Evolutionary conservation across 306 rosid genomes (phyloP).

Genomic region (Ormosia semicastrata): DNA sequence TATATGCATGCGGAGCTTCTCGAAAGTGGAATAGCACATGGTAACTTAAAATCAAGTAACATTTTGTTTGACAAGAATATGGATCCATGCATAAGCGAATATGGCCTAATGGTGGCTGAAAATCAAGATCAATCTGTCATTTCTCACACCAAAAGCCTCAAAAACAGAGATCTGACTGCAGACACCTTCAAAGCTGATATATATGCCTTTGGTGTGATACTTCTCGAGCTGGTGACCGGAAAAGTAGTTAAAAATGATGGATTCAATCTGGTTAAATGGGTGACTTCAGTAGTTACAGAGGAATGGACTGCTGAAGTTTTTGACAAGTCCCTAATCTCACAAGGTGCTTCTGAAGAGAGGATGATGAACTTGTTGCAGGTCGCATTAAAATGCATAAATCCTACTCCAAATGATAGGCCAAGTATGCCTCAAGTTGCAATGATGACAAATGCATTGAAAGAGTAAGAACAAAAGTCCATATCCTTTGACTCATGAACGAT

Average conservation of each 20-base stretch:
- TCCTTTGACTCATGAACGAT: conserved; percentile 34
- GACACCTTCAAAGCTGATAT: conserved; percentile 54
- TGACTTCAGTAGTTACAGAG: conserved; percentile 57
- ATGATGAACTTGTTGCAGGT: conserved; percentile 66
- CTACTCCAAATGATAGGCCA: conserved; percentile 52
- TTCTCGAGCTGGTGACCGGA: conserved; percentile 71
- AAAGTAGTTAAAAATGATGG: conserved; percentile 64
- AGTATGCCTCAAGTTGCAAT: conserved; percentile 48
- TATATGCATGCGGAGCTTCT: conserved; percentile 62
- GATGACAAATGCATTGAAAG: conserved; percentile 46
- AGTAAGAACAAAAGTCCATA: conserved; percentile 58
- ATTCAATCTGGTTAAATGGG: conserved; percentile 64
- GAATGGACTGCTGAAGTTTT: conserved; percentile 77
- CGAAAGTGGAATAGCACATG: conserved; percentile 57
- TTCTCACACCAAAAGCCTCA: conserved; percentile 12
- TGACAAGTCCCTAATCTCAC: conserved; percentile 44
- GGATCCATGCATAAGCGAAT: conserved; percentile 66
- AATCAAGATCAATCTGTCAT: conserved; percentile 28
- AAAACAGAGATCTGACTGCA: conserved; percentile 12
- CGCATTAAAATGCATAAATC: conserved; percentile 54
- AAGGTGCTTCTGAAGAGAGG: conserved; percentile 68
- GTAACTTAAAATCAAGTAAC: conserved; percentile 72
- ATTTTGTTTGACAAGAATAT: conserved; percentile 60
- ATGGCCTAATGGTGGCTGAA: conserved; percentile 59
- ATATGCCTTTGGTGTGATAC: conserved; percentile 65